Evolutionary conservation across 805 yeast species (phyloP).

Genomic region (Metschnikowia lochheadii): DNA sequence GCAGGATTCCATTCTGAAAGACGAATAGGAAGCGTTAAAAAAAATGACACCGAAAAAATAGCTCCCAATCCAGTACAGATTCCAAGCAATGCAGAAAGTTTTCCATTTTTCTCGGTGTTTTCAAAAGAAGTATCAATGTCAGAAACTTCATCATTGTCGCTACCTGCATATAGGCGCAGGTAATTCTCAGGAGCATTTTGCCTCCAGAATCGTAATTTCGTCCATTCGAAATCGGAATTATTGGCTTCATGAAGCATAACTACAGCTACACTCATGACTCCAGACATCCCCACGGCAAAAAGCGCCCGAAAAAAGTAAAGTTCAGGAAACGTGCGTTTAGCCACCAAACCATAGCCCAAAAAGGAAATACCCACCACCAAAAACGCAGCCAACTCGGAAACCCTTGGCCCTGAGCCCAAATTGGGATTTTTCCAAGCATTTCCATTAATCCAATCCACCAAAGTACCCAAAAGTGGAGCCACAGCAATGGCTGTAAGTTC

Average conservation of each 20-base stretch:
- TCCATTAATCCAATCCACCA: slow-evolving; percentile 49
- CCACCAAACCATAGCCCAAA: slow-evolving; percentile 42
- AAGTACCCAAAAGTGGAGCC: slow-evolving; percentile 61
- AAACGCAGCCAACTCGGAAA: slow-evolving; percentile 48
- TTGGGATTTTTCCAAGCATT: slow-evolving; percentile 9
- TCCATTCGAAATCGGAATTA: slow-evolving; percentile 39
- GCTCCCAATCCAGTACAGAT: slow-evolving; percentile 65
- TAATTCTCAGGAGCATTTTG: slow-evolving; percentile 30
- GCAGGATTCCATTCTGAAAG: slow-evolving; percentile 38
- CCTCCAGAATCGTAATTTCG: slow-evolving; percentile 26
- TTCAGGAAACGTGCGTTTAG: slow-evolving; percentile 41
- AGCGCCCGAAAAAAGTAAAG: slow-evolving; percentile 48
- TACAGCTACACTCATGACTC: slow-evolving; percentile 54
- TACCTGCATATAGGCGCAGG: no score
- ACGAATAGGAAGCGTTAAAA: slow-evolving; percentile 54
- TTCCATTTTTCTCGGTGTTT: slow-evolving; percentile 34
- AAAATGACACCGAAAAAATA: slow-evolving; percentile 51
- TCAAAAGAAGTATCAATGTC: no score
- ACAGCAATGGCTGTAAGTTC: slow-evolving; percentile 50
- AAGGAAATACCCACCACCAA: slow-evolving; percentile 45
- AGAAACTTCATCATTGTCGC: no score
- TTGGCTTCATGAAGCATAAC: slow-evolving; percentile 55
- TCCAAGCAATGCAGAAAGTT: slow-evolving; percentile 58
- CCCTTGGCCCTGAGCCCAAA: slow-evolving; percentile 46
- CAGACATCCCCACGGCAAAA: slow-evolving; percentile 59